Percentiles rank a stretch among this genome's conserved stretches.
Conservation (phyloP, 2,329 filamentous ascomycete genomes). For the Pyrenophora graminea region DNA sequence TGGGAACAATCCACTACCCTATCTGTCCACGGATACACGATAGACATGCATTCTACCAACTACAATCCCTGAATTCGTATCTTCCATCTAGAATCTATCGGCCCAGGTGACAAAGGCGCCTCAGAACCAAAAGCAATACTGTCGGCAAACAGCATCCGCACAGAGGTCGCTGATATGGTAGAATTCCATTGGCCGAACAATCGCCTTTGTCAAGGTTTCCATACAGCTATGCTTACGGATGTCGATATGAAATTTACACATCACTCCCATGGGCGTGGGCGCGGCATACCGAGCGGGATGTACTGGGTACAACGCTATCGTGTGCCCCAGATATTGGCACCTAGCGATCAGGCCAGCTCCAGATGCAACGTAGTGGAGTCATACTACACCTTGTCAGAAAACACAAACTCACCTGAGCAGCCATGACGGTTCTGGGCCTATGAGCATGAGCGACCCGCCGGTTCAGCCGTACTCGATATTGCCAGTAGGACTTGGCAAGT, state of each 20-base stretch:
- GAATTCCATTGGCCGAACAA: conserved; percentile 13
- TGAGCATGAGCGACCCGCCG: conserved; percentile 36
- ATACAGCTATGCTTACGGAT: conserved; percentile 15
- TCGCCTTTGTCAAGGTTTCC: conserved; percentile 5
- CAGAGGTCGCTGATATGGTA: conserved; percentile 8
- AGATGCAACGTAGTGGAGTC: conserved; percentile 6
- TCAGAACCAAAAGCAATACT: neutral
- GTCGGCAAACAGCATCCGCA: conserved; percentile 12
- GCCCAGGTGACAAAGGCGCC: conserved; percentile 2
- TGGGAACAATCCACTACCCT: conserved; percentile 9
- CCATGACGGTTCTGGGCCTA: conserved; percentile 28
- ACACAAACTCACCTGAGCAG: conserved; percentile 42
- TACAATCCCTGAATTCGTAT: conserved; percentile 7
- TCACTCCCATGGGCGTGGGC: conserved; percentile 8
- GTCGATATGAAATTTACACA: conserved; percentile 23
- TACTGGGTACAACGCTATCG: conserved; percentile 18
- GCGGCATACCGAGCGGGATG: conserved; percentile 13
- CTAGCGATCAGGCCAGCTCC: conserved; percentile 17
- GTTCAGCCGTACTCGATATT: conserved; percentile 45
- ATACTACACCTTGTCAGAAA: conserved; percentile 7
- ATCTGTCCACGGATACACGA: conserved; percentile 17
- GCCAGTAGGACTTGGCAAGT: conserved; percentile 33
- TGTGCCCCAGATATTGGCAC: conserved; percentile 22
- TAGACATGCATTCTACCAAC: conserved; percentile 2
- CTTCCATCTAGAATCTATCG: conserved; percentile 4